A percentile compares a stretch with the other conserved stretches of the same genome.
These are phyloP conservation scores for Wickerhamomyces bovis DNA, from an alignment of 805 yeast genomes.

Conservation along the genomic window DNA sequence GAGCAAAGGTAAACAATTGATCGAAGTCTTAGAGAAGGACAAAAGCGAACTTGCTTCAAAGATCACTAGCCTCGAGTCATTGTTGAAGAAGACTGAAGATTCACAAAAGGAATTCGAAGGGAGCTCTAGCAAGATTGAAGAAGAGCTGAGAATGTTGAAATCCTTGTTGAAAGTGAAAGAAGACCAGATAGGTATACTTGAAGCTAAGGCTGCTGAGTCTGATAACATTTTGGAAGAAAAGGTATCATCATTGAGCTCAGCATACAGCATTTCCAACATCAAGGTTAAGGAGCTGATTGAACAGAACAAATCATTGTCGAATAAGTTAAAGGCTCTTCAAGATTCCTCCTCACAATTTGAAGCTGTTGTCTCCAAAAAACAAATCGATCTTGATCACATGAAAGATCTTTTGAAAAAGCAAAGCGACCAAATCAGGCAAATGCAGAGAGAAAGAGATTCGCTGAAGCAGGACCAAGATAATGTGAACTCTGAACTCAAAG, in stretches of 20 bases:
- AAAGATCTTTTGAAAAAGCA: conserved; percentile 23
- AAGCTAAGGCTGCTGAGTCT: conserved; percentile 25
- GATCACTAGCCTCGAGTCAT: conserved; percentile 18
- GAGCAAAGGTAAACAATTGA: conserved; percentile 18
- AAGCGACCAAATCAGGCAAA: conserved; percentile 20
- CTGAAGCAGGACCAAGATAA: conserved; percentile 24
- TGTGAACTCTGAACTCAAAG: conserved; percentile 23
- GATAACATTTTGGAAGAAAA: conserved; percentile 31
- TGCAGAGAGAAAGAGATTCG: conserved; percentile 27
- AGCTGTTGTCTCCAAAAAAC: conserved; percentile 30
- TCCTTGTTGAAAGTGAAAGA: conserved; percentile 28
- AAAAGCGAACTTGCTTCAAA: conserved; percentile 12
- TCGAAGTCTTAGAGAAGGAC: conserved; percentile 19
- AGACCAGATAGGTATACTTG: conserved; percentile 25
- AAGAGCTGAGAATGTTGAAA: conserved; percentile 28
- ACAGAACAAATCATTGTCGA: conserved; percentile 40
- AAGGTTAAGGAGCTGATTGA: conserved; percentile 32
- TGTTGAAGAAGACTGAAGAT: conserved; percentile 11
- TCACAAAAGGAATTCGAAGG: conserved; percentile 11
- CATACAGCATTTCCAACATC: conserved; percentile 29
- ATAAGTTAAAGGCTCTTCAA: conserved; percentile 32
- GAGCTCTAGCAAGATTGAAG: conserved; percentile 12
- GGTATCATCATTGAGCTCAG: conserved; percentile 27
- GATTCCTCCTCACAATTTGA: conserved; percentile 31
- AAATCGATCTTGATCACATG: conserved; percentile 27